These are phyloP conservation scores for Blastobotrys capitulatus DNA, from an alignment of 1,139 yeast genomes.

Conservation along the genomic window DNA sequence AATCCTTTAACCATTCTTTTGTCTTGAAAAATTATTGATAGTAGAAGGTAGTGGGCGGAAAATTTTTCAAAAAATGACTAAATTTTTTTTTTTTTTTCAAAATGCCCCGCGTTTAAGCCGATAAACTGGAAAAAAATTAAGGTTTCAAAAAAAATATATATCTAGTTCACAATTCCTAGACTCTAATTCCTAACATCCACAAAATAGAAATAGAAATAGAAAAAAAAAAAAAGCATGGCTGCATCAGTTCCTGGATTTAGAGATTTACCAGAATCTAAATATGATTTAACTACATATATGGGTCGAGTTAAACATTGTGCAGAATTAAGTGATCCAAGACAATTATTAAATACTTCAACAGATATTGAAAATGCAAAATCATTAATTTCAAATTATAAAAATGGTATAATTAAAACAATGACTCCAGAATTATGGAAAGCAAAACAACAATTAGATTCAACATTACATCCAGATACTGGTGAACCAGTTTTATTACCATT, in stretches of 20 bases:
- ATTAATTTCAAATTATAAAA: conserved; percentile 63
- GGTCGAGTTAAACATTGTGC: conserved; percentile 95
- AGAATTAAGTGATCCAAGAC: conserved; percentile 86
- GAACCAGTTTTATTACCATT: conserved; percentile 88
- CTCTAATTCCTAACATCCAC: too few relatives aligned
- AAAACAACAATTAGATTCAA: conserved; percentile 76
- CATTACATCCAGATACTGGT: conserved; percentile 94
- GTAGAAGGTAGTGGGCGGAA: neutral
- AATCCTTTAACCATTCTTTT: conserved; percentile 40
- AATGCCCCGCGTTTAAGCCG: neutral
- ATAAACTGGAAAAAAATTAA: too few relatives aligned
- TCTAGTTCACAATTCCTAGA: too few relatives aligned
- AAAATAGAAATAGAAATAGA: neutral
- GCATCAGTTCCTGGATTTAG: conserved; percentile 80
- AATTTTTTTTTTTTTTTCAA: neutral
- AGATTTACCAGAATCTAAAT: conserved; percentile 69
- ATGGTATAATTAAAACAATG: conserved; percentile 55
- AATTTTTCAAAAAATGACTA: too few relatives aligned
- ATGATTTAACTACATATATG: conserved; percentile 76
- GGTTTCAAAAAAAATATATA: neutral
- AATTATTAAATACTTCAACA: conserved; percentile 64
- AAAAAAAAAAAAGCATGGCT: conserved; percentile 49
- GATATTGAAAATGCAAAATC: conserved; percentile 63
- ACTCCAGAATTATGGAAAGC: conserved; percentile 87
- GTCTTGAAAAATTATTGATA: neutral